Percentiles rank a stretch among this genome's conserved stretches.
These are phyloP conservation scores for Hypoxylon intermedium DNA, from an alignment of 495 filamentous ascomycete genomes.

Conservation along the genomic window DNA sequence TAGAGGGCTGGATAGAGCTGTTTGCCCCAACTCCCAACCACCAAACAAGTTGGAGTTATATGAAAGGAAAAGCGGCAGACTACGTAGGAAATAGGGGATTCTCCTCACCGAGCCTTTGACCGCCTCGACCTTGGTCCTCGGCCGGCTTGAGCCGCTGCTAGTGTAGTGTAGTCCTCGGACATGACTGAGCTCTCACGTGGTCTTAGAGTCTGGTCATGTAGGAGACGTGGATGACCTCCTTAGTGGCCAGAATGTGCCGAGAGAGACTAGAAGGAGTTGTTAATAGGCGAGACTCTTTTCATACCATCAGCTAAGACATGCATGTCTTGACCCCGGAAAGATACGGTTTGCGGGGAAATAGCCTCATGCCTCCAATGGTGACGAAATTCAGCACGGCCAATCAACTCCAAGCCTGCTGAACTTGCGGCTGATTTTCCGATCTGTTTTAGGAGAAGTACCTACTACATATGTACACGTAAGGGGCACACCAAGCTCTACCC, in stretches of 20 bases:
- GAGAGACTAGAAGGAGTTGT: neutral
- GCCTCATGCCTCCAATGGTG: conserved; percentile 23
- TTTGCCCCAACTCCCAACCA: too few species aligned
- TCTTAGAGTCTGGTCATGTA: neutral
- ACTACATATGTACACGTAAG: neutral
- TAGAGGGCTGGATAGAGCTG: too few species aligned
- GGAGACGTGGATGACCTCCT: neutral
- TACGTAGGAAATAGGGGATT: too few species aligned
- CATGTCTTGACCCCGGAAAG: conserved; percentile 22
- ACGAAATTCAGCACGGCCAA: conserved; percentile 19
- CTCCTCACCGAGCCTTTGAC: too few species aligned
- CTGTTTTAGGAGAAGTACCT: neutral
- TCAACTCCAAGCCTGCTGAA: conserved; percentile 10
- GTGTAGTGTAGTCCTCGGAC: too few species aligned
- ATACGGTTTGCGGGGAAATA: conserved; percentile 41
- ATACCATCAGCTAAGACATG: conserved; percentile 15
- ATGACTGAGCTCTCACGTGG: neutral
- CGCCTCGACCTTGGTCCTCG: too few species aligned
- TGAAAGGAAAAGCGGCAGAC: too few species aligned
- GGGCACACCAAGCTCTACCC: conserved; percentile 1
- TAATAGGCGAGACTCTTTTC: neutral
- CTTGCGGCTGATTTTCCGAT: conserved; percentile 31
- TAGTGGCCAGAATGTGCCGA: conserved; percentile 13
- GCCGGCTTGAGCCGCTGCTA: too few species aligned
- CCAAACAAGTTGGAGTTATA: too few species aligned